These are phyloP conservation scores for Cylindrodendrum hubeiense DNA, from an alignment of 2,329 filamentous ascomycete species.

Conservation along the genomic window DNA sequence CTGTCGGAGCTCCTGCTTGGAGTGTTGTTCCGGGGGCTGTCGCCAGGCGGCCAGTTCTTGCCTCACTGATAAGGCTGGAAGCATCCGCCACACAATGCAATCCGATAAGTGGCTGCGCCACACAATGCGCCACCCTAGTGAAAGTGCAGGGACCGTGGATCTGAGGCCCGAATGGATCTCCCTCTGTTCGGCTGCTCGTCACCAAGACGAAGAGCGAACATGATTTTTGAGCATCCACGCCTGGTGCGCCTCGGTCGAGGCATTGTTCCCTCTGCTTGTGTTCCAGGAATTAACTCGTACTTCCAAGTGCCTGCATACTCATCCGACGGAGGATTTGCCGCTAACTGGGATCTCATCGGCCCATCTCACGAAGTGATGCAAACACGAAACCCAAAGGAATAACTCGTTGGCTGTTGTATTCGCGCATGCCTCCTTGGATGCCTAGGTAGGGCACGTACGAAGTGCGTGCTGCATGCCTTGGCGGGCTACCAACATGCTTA, in stretches of 20 bases:
- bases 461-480: not conserved
- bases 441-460: not conserved
- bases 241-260: no score
- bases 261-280: no score
- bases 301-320: not conserved
- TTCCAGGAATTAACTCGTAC: no score
- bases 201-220: no score
- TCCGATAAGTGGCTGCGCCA: constrained; percentile 8
- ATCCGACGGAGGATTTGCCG: not conserved
- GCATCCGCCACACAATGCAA: constrained; percentile 29
- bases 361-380: not conserved
- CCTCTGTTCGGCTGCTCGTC: no score
- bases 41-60: constrained; percentile 34
- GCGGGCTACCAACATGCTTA: not conserved
- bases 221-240: no score
- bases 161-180: no score
- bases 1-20: constrained; percentile 35
- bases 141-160: no score
- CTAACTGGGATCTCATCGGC: not conserved
- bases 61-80: constrained; percentile 44
- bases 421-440: not conserved
- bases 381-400: not conserved
- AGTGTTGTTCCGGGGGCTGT: constrained; percentile 35
- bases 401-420: not conserved
- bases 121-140: not conserved